These are phyloP conservation scores for Tolypocladium guangdongense DNA, from an alignment of 2,329 filamentous ascomycete species.

Conservation along the genomic window DNA sequence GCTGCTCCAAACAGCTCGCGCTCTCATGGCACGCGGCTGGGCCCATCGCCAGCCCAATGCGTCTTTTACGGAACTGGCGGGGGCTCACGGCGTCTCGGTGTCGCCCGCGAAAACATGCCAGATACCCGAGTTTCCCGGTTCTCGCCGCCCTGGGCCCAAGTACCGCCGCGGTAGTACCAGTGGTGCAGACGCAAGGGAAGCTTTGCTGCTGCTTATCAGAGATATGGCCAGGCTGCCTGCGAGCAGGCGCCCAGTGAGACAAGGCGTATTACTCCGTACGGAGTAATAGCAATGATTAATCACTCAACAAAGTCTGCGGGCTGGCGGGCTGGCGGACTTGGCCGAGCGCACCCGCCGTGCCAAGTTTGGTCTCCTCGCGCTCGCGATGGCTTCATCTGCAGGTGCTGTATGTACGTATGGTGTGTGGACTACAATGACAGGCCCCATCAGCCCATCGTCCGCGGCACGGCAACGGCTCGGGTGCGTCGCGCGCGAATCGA, in stretches of 20 bases:
- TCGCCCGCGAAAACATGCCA: background rate
- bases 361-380: background rate
- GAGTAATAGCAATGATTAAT: constrained; percentile 4
- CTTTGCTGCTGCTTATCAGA: background rate
- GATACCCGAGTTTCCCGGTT: background rate
- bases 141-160: constrained; percentile 1
- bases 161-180: constrained; percentile 3
- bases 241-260: background rate
- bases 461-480: constrained; percentile 1
- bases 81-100: background rate
- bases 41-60: constrained; percentile 6
- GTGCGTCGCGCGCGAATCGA: background rate
- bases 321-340: background rate
- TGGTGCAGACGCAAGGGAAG: background rate
- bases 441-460: background rate
- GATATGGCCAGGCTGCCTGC: background rate
- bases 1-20: no score
- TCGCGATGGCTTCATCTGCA: background rate
- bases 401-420: background rate
- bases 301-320: constrained; percentile 2
- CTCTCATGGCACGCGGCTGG: background rate
- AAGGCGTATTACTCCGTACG: no score
- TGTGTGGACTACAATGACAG: background rate
- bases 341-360: background rate
- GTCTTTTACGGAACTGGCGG: constrained; percentile 18